Evolutionary conservation across 495 filamentous ascomycete genomes (phyloP), one percentile per base, ranked within the genome.

Genomic region (Neurospora cerealis): DNA sequence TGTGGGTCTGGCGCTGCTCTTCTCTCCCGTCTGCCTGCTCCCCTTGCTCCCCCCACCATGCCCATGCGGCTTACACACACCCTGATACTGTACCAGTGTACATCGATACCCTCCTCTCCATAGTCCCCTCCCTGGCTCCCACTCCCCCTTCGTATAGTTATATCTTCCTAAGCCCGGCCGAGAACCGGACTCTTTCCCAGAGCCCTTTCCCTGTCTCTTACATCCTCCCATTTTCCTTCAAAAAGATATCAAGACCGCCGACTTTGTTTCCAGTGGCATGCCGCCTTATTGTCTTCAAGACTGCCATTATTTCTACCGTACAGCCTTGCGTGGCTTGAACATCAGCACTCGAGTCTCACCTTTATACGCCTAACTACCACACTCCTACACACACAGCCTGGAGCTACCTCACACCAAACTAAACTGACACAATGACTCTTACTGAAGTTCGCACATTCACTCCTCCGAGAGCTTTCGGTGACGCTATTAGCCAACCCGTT

Each of bases 301-400:
- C 81, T 96, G 92, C 79, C 93, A 96, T 80, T 96, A 95, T 82
- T 96, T 96, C 87, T 94, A 93, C 86, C 92, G 92, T 86, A 95
- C 89, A 78, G 91, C 93, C 76, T 83, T 96, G 82, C 92, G 91
- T 85, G 89, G 94, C 81, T 85, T 95, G 46, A 94, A 91, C 74
- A 91, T 96, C 73, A 86, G 89, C 80, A 95, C 92, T 73, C 86
- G 83, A 77, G 89, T 96, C 78, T 92, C 92, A 73, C 89, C 91
- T 77, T 85, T 91, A 71, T 92, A 93, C 85, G 86, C 87, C 79
- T 93, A 84, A 62, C 28, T 19, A 66, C 28, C 15, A 91, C 46
- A 24, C 46, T 54, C 80, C 80, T 74, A 78, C 34, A 46, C 28
- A 41, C 28, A 48, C 24, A 73, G 72, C 48, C 66, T 73, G 37